phyloP scores from a whole-genome alignment of 768 basidiomycete genomes.

The Pisolithus albus region DNA sequence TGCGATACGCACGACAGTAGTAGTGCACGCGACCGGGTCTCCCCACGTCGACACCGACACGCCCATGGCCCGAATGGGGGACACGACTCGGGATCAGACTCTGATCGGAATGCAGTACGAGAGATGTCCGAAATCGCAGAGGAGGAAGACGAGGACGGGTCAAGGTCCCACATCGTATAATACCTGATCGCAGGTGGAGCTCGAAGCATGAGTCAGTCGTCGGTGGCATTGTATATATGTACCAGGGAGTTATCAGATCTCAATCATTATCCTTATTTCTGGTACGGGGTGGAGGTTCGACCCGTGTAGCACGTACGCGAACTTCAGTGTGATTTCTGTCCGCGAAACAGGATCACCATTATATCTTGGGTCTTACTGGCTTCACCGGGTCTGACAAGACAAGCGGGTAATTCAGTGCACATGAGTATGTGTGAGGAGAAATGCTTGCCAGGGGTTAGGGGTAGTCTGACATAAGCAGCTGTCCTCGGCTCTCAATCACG shows the following conservation, averaged over 20 bases:
- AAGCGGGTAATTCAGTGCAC: no score
- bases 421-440: no score
- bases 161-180: background rate
- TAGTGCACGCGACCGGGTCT: background rate
- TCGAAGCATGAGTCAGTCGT: background rate
- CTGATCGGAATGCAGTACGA: slow-evolving; percentile 49
- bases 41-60: slow-evolving; percentile 1
- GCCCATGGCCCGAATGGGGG: slow-evolving; percentile 4
- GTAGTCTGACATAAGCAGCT: background rate
- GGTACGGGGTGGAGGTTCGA: no score
- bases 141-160: background rate
- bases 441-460: no score
- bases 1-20: background rate
- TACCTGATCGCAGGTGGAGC: background rate
- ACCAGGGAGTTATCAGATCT: no score
- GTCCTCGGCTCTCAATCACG: no score
- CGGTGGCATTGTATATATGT: background rate
- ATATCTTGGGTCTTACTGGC: no score
- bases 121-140: slow-evolving; percentile 24
- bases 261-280: no score
- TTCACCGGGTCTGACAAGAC: no score
- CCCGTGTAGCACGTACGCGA: no score
- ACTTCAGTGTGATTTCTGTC: no score
- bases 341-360: no score
- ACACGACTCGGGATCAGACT: slow-evolving; percentile 13